A percentile compares a stretch with the other conserved stretches of the same genome.
phyloP scores from a whole-genome alignment of 2,329 filamentous ascomycete genomes.

The Nemania bipapillata region DNA sequence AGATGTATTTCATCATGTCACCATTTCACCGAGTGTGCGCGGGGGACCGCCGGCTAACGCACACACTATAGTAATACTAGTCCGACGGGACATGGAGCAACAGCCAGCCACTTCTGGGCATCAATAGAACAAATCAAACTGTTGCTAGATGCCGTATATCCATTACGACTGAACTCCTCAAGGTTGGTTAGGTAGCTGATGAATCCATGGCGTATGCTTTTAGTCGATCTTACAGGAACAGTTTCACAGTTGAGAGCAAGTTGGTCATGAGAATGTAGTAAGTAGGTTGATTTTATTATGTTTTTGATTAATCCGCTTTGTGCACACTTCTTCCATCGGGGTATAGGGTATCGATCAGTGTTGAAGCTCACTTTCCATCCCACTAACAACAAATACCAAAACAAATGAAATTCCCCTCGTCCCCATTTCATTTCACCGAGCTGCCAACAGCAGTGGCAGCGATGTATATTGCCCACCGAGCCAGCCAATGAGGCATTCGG shows the following conservation, averaged over 20 bases:
- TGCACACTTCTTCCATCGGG: conserved; percentile 14
- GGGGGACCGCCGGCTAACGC: conserved; percentile 14
- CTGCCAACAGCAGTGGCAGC: conserved; percentile 15
- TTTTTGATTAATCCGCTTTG: conserved; percentile 22
- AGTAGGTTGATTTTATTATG: conserved; percentile 7
- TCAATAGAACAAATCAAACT: background rate
- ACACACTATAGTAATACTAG: conserved; percentile 18
- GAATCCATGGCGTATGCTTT: background rate
- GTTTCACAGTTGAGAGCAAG: background rate
- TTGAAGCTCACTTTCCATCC: conserved; percentile 4
- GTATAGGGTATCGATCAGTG: conserved; percentile 16
- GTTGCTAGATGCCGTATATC: background rate
- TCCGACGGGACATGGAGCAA: no score
- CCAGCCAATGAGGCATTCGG: conserved; percentile 25
- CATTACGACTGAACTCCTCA: conserved; percentile 2
- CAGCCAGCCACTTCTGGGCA: conserved; percentile 11
- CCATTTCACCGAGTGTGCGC: conserved; percentile 9
- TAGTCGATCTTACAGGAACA: conserved; percentile 1
- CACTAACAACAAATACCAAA: background rate
- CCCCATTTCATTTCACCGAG: conserved; percentile 29
- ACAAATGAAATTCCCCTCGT: background rate
- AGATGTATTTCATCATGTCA: background rate
- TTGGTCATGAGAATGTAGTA: background rate
- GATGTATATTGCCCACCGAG: conserved; percentile 29
- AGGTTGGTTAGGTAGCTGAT: conserved; percentile 29